Conservation (phyloP, 164 flowering plant species). For the Umbilicus rupestris region DNA sequence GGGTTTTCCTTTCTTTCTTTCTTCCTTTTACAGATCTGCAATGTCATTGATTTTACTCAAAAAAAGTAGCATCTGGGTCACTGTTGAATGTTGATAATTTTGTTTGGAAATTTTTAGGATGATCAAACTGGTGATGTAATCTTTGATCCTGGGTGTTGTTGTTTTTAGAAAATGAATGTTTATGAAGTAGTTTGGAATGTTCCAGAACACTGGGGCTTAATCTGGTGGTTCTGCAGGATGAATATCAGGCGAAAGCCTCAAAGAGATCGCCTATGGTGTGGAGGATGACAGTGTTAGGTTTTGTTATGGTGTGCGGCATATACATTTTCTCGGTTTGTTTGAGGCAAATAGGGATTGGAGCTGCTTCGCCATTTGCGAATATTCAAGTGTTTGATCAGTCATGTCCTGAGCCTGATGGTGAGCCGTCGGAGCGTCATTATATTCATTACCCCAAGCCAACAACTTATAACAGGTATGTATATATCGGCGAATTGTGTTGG, state of each 20-base stretch:
- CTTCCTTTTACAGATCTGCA: neutral
- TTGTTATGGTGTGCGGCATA: constrained; percentile 41
- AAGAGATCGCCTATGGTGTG: constrained; percentile 41
- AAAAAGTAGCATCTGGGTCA: neutral
- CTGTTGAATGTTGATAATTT: too few relatives aligned
- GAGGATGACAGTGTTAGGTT: constrained; percentile 35
- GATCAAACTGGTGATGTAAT: too few relatives aligned
- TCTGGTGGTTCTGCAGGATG: constrained; percentile 24
- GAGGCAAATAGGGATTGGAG: constrained; percentile 26
- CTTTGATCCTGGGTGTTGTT: neutral
- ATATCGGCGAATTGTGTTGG: neutral
- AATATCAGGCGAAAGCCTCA: constrained; percentile 29
- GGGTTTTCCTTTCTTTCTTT: neutral
- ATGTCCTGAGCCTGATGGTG: constrained; percentile 22
- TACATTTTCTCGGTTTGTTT: constrained; percentile 40
- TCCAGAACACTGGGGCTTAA: neutral
- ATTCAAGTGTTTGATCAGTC: constrained; percentile 21
- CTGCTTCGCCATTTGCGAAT: constrained; percentile 14
- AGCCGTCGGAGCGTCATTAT: constrained; percentile 32
- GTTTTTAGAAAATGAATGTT: neutral
- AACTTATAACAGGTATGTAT: constrained; percentile 34
- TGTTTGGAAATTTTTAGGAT: too few relatives aligned
- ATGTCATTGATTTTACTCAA: neutral
- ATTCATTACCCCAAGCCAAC: constrained; percentile 39
- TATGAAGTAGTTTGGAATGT: neutral